Evolutionary conservation across 2,329 filamentous ascomycete genomes (phyloP).

Genomic region (Colletotrichum siamense): DNA sequence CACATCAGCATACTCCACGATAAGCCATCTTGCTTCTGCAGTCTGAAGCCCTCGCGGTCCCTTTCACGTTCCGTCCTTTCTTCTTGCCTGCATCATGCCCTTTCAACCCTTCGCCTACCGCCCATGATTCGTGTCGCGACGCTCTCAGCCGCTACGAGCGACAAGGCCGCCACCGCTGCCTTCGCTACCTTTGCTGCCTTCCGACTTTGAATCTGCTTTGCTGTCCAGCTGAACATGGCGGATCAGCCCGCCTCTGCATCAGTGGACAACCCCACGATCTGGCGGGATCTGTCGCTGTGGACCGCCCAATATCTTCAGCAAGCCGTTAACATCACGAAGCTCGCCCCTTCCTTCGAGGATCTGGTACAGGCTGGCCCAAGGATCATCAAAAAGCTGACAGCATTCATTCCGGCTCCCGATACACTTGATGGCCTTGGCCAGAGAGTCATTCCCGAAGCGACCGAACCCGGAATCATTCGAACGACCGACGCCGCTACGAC

Average conservation of each 20-base stretch:
- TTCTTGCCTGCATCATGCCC: slow-evolving; percentile 5
- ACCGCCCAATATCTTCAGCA: slow-evolving; percentile 45
- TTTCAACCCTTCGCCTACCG: background rate
- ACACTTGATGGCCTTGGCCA: slow-evolving; percentile 65
- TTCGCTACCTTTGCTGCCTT: background rate
- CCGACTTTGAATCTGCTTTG: background rate
- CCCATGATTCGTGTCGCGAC: slow-evolving; percentile 14
- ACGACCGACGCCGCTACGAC: slow-evolving; percentile 51
- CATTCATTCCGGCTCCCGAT: slow-evolving; percentile 66
- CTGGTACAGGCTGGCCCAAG: slow-evolving; percentile 73
- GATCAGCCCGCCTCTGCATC: background rate
- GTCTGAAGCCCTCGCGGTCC: background rate
- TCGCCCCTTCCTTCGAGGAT: slow-evolving; percentile 70
- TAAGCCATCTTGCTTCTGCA: background rate
- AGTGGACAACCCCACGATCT: slow-evolving; percentile 47
- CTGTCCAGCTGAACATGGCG: slow-evolving; percentile 8
- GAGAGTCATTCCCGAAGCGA: slow-evolving; percentile 64
- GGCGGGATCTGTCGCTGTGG: slow-evolving; percentile 63
- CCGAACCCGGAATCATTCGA: slow-evolving; percentile 42
- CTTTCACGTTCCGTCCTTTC: background rate
- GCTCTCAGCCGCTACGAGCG: slow-evolving; percentile 11
- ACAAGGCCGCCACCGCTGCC: background rate
- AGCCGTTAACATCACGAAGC: slow-evolving; percentile 61
- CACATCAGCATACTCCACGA: background rate
- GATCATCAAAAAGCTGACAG: slow-evolving; percentile 71